Base-by-base conservation (phyloP, 176 grass and related monocot species). In the Dendrocalamus sinicus region DNA sequence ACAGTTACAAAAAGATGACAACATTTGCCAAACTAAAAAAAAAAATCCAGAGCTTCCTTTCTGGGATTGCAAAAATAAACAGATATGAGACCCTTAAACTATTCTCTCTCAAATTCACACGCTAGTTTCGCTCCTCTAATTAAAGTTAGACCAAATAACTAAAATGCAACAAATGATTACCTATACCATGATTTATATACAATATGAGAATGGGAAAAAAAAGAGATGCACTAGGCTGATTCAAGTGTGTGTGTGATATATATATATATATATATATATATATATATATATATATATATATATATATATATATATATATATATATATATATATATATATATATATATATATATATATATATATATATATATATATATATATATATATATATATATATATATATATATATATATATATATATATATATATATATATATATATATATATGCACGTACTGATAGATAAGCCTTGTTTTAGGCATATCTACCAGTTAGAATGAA, bases 101-200 rank as follows among this genome's bases (percentile, higher is more conserved):
- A 75, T 48, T 53, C 47, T 88, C 52, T 46, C 44, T 12, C 66
- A 62, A 55, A 44, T 47, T 66, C 72, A 60, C 72, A 16, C 44
- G 35, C 17, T 12, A 65, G 46, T 75, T 61, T 54, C 62, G 20
- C 41, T 63, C 77, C 77, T 68, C 85, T 87, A 81, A 46, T 76
- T 46, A 46, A 74, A 35, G 64, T 89, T 86, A 92, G 69, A 60
- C 48, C 66, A 87, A 88, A 91, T 79, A 71, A 79, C 55, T 44
- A 88, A 81, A 83, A 55, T 35, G 5, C 48, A 76, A 86, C 14
- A 54, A 73, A 77, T 72, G 23, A 54, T 26, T 71, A 78, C 44
- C 60, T 81, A 75, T 59, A 84, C 15, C 24, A 46, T 68, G 40
- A 44, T 71, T 70, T 86, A 89, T 86, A 69, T 77, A 92, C 78